These are phyloP conservation scores for Arbutus unedo DNA, from an alignment of 148 eudicot species.

Conservation along the genomic window DNA sequence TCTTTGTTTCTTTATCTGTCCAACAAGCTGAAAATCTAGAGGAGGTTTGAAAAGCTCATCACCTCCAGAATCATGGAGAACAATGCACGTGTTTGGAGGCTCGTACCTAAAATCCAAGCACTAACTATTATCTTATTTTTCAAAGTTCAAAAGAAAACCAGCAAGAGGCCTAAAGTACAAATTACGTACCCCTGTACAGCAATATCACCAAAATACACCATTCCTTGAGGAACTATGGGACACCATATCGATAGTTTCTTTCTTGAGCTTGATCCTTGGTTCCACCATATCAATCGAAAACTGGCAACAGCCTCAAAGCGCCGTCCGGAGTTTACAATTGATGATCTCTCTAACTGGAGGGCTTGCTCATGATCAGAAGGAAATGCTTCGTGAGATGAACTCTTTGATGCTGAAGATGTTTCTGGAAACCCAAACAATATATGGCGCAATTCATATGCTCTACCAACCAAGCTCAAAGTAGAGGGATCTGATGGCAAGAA, in stretches of 20 bases:
- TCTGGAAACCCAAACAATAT: conserved; percentile 52
- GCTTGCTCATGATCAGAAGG: conserved; percentile 28
- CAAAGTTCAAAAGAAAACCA: conserved; percentile 5
- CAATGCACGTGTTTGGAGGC: conserved; percentile 78
- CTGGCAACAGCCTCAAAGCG: conserved; percentile 70
- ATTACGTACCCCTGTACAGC: conserved; percentile 76
- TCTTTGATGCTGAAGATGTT: conserved; percentile 32
- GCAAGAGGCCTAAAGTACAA: conserved; percentile 1
- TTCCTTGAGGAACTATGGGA: conserved; percentile 74
- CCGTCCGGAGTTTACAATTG: conserved; percentile 45
- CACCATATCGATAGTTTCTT: conserved; percentile 93
- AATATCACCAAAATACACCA: conserved; percentile 95
- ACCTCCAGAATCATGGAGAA: conserved; percentile 74
- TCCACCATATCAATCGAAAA: conserved; percentile 89
- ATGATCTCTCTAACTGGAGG: conserved; percentile 36
- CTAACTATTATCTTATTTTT: background rate
- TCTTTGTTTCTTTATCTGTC: conserved; percentile 73
- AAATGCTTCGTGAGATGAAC: conserved; percentile 24
- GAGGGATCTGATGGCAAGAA: conserved; percentile 76
- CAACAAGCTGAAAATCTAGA: conserved; percentile 64
- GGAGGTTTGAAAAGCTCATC: conserved; percentile 55
- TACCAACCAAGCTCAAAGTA: conserved; percentile 46
- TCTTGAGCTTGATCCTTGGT: conserved; percentile 75
- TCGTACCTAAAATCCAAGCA: conserved; percentile 59
- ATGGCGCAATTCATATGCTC: conserved; percentile 82